Evolutionary conservation across 176 grass and related monocot species (phyloP).

Genomic region (Phragmites australis): DNA sequence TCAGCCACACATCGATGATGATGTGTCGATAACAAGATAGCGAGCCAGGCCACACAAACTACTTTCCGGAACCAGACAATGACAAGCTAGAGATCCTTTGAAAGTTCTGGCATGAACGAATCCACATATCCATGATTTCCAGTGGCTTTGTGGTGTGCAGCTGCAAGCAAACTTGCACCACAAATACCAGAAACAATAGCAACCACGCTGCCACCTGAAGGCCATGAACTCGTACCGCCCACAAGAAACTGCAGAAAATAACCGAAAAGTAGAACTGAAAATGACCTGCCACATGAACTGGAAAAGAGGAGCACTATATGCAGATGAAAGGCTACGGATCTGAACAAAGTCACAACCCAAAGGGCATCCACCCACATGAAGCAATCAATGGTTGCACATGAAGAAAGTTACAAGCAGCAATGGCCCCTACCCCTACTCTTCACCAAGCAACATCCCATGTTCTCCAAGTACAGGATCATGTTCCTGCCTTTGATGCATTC

Average conservation of each 20-base stretch:
- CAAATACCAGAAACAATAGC: not conserved
- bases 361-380: slow-evolving; percentile 38
- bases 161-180: slow-evolving; percentile 7
- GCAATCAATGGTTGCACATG: slow-evolving; percentile 47
- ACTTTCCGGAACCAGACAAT: not conserved
- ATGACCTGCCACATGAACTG: not conserved
- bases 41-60: not conserved
- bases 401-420: slow-evolving; percentile 20
- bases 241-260: not conserved
- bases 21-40: not conserved
- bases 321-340: slow-evolving; percentile 24
- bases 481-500: slow-evolving; percentile 41
- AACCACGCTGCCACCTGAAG: slow-evolving; percentile 3
- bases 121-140: slow-evolving; percentile 3
- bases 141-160: not conserved
- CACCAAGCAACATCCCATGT: slow-evolving; percentile 43
- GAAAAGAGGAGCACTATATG: not conserved
- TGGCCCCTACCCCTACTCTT: not conserved
- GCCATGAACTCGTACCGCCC: not conserved
- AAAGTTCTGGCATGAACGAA: not conserved
- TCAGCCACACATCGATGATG: not conserved
- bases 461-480: slow-evolving; percentile 36
- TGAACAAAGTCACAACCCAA: slow-evolving; percentile 23
- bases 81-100: not conserved
- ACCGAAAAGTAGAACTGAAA: not conserved